Conservation (phyloP, 2,329 filamentous ascomycete genomes). For the Talaromyces pinophilus region DNA sequence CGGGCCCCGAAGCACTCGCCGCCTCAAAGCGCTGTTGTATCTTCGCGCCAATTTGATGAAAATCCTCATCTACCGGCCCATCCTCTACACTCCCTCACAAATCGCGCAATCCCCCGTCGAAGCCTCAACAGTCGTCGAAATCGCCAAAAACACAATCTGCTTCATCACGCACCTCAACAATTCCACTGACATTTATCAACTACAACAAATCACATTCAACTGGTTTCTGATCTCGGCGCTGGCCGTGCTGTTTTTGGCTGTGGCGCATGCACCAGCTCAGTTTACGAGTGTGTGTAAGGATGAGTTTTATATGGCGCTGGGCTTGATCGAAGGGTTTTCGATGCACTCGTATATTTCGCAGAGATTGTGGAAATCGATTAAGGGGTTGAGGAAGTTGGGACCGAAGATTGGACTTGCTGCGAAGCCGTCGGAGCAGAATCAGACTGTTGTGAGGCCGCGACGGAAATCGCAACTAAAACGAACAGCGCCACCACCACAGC, state of each 20-base stretch:
- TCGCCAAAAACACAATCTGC: conserved; percentile 65
- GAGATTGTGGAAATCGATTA: conserved; percentile 63
- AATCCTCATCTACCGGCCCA: conserved; percentile 82
- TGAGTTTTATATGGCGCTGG: conserved; percentile 66
- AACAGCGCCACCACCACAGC: neutral
- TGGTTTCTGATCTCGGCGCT: conserved; percentile 65
- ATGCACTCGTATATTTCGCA: conserved; percentile 62
- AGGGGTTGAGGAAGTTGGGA: conserved; percentile 55
- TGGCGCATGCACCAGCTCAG: conserved; percentile 61
- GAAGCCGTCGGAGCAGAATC: conserved; percentile 23
- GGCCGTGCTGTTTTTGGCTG: conserved; percentile 63
- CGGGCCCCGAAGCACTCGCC: conserved; percentile 62
- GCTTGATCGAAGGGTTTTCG: conserved; percentile 63
- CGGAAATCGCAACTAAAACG: conserved; percentile 28
- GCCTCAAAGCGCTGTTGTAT: conserved; percentile 80
- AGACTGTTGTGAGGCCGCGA: conserved; percentile 32
- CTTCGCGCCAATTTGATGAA: conserved; percentile 87
- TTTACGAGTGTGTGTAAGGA: conserved; percentile 60
- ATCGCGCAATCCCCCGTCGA: conserved; percentile 73
- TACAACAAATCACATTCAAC: conserved; percentile 65
- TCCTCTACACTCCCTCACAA: conserved; percentile 77
- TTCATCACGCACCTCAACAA: conserved; percentile 62
- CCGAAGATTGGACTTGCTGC: conserved; percentile 54
- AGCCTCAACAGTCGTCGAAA: conserved; percentile 66
- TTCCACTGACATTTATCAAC: conserved; percentile 62